These are phyloP conservation scores for Apiotrichum brassicae DNA, from an alignment of 1,284 basidiomycete genomes.

Conservation along the genomic window DNA sequence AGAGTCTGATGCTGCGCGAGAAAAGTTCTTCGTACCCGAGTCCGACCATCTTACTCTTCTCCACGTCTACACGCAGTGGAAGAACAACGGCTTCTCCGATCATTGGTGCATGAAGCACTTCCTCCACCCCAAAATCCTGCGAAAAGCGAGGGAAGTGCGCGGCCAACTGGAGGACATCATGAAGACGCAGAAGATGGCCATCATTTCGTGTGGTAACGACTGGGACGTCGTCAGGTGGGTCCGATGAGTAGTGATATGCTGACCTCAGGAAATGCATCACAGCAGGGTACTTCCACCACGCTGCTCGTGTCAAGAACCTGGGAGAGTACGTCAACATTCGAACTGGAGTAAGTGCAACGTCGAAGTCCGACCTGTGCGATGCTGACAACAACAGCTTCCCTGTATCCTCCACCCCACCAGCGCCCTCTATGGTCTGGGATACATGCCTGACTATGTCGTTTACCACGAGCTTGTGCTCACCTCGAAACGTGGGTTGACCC, in stretches of 20 bases:
- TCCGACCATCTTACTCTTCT: constrained; percentile 93
- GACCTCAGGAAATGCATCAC: constrained; percentile 83
- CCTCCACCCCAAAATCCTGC: constrained; percentile 87
- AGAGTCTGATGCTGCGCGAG: constrained; percentile 90
- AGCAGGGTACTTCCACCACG: constrained; percentile 98
- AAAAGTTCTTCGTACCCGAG: constrained; percentile 98
- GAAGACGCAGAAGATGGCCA: constrained; percentile 92
- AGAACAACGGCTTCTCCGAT: constrained; percentile 84
- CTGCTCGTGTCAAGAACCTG: constrained; percentile 94
- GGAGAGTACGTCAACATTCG: constrained; percentile 97
- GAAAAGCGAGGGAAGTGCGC: constrained; percentile 95
- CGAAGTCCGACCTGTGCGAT: constrained; percentile 14
- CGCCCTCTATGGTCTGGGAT: constrained; percentile 92
- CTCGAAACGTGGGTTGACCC: constrained; percentile 60
- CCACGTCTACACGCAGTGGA: constrained; percentile 98
- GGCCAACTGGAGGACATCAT: constrained; percentile 96
- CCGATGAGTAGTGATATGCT: neutral
- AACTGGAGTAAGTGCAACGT: constrained; percentile 65
- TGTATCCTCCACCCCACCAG: constrained; percentile 81
- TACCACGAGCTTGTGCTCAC: constrained; percentile 95
- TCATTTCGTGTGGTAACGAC: constrained; percentile 86
- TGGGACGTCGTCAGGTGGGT: constrained; percentile 81
- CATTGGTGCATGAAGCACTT: constrained; percentile 94
- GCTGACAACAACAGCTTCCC: constrained; percentile 28
- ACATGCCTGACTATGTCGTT: constrained; percentile 92